Percentiles rank a stretch among this genome's conserved stretches.
Conservation (phyloP, 1,284 basidiomycete genomes). For the Tilletia walkeri region DNA sequence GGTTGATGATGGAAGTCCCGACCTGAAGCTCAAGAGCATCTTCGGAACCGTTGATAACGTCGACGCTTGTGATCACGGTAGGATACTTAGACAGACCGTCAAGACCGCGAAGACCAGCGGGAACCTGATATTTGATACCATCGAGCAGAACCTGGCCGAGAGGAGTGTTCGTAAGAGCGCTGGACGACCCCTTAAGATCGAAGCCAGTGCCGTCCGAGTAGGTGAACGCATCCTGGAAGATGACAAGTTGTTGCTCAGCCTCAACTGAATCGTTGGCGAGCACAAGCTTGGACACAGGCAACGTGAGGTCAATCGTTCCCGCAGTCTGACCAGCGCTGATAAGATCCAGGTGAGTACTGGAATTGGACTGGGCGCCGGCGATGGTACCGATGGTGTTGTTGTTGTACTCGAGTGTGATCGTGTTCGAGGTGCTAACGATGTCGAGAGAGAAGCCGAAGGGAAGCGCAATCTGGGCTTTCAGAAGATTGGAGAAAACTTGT, state of each 20-base stretch:
- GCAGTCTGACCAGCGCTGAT: slow-evolving; percentile 17
- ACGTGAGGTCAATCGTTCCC: slow-evolving; percentile 8
- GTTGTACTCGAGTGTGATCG: slow-evolving; percentile 64
- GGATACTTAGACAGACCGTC: slow-evolving; percentile 16
- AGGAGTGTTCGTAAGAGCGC: slow-evolving; percentile 19
- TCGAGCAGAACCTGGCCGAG: slow-evolving; percentile 17
- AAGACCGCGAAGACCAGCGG: slow-evolving; percentile 12
- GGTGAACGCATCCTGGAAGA: slow-evolving; percentile 18
- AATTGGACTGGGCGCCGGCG: slow-evolving; percentile 19
- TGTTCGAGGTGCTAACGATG: slow-evolving; percentile 67
- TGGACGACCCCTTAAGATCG: not conserved
- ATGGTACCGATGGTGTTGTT: slow-evolving; percentile 63
- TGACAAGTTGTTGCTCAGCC: slow-evolving; percentile 10
- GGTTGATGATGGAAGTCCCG: slow-evolving; percentile 18
- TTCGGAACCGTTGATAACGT: not conserved
- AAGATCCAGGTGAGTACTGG: slow-evolving; percentile 9
- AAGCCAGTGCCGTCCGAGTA: slow-evolving; percentile 4
- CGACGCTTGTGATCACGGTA: slow-evolving; percentile 14
- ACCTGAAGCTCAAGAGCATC: slow-evolving; percentile 9
- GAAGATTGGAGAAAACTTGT: slow-evolving; percentile 63
- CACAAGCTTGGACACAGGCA: slow-evolving; percentile 1
- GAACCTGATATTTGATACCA: slow-evolving; percentile 17
- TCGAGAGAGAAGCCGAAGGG: slow-evolving; percentile 72
- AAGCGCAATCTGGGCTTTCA: slow-evolving; percentile 66
- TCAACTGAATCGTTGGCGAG: not conserved